Percentiles rank a stretch among this genome's conserved stretches.
Evolutionary conservation across 306 rosid species (phyloP).

Genomic region (Fragaria ananassa): DNA sequence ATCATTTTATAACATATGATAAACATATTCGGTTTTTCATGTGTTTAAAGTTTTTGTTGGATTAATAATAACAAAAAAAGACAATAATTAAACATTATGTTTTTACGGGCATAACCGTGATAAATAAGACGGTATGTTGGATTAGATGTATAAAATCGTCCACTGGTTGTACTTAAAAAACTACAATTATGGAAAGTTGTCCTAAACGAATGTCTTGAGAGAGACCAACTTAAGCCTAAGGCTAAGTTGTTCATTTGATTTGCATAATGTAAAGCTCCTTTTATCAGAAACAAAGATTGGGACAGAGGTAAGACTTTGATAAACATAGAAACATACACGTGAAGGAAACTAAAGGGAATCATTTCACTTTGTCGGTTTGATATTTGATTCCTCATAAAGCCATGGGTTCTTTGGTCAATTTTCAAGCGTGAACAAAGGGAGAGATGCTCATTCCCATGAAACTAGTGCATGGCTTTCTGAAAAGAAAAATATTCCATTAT

Average conservation of each 20-base stretch:
- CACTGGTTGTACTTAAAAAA: no score
- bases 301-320: not conserved
- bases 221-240: not conserved
- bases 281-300: not conserved
- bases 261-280: not conserved
- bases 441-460: slow-evolving; percentile 17
- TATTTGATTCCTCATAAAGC: not conserved
- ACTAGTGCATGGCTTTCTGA: not conserved
- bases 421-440: not conserved
- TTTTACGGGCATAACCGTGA: no score
- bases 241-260: not conserved
- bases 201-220: not conserved
- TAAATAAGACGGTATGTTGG: fast-evolving
- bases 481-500: not conserved
- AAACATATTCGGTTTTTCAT: no score
- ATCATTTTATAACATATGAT: no score
- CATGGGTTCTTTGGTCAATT: slow-evolving; percentile 2
- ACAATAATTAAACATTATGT: no score
- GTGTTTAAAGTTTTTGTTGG: not conserved
- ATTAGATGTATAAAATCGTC: no score
- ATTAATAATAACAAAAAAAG: no score
- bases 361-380: not conserved
- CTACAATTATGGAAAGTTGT: not conserved
- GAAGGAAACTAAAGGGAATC: not conserved
- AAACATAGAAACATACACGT: not conserved